A percentile compares a stretch with the other conserved stretches of the same genome.
These are phyloP conservation scores for Arthrobotrys megalospora DNA, from an alignment of 2,329 filamentous ascomycete species.

Conservation along the genomic window DNA sequence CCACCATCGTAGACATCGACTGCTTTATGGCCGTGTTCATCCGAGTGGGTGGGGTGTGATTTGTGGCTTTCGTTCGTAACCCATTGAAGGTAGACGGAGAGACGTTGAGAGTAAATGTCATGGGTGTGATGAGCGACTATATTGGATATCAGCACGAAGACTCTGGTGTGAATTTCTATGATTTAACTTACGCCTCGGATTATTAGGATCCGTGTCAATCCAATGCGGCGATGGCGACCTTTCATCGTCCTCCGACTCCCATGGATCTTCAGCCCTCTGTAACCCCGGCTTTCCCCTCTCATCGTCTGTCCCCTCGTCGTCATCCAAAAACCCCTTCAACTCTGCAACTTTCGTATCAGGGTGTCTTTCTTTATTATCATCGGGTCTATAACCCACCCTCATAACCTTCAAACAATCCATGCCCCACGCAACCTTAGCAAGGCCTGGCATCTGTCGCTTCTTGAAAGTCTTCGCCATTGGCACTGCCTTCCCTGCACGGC, in stretches of 20 bases:
- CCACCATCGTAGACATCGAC: conserved; percentile 70
- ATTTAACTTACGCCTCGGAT: conserved; percentile 42
- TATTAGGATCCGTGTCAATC: conserved; percentile 56
- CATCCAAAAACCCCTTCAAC: conserved; percentile 69
- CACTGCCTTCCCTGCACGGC: conserved; percentile 71
- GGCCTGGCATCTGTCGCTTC: conserved; percentile 71
- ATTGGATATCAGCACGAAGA: conserved; percentile 44
- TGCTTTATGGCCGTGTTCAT: conserved; percentile 65
- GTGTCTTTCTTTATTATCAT: conserved; percentile 61
- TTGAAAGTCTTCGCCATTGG: conserved; percentile 71
- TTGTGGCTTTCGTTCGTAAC: conserved; percentile 68
- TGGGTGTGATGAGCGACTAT: conserved; percentile 67
- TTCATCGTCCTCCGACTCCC: conserved; percentile 35
- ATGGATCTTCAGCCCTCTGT: conserved; percentile 27
- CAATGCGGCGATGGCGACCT: conserved; percentile 53
- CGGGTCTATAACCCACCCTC: conserved; percentile 53
- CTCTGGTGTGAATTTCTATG: background rate
- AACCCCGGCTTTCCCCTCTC: conserved; percentile 1
- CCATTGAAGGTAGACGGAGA: conserved; percentile 71
- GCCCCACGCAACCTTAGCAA: conserved; percentile 71
- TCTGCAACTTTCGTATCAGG: conserved; percentile 70
- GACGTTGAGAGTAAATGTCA: conserved; percentile 71
- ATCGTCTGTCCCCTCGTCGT: conserved; percentile 37
- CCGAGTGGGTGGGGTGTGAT: conserved; percentile 65
- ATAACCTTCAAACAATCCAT: conserved; percentile 72